These are phyloP conservation scores for Nicotiana rustica DNA, from an alignment of 305 asterid species.

Conservation along the genomic window DNA sequence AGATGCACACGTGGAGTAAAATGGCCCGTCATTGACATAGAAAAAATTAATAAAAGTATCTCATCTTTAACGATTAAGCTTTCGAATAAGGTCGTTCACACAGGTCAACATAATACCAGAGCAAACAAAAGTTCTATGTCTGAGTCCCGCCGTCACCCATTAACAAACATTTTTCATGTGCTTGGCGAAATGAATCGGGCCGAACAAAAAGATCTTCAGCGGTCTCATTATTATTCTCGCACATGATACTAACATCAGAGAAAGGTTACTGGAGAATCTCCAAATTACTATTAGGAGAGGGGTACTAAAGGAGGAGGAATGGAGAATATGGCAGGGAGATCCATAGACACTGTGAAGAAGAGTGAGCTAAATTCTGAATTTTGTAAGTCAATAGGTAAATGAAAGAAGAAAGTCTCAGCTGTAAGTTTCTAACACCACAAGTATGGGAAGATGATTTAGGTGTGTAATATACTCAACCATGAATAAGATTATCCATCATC, in stretches of 20 bases:
- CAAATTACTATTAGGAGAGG: neutral
- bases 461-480: slow-evolving; percentile 2
- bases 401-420: neutral
- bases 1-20: neutral
- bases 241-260: slow-evolving; percentile 22
- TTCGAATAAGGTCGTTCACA: slow-evolving; percentile 14
- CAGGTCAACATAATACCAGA: neutral
- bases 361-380: slow-evolving; percentile 21
- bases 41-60: neutral
- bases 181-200: neutral
- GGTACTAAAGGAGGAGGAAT: neutral
- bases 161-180: neutral
- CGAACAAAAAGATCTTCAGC: slow-evolving; percentile 7
- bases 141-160: slow-evolving; percentile 15
- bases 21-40: neutral
- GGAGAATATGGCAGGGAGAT: slow-evolving; percentile 2
- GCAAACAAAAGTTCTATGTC: neutral
- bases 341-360: slow-evolving; percentile 20
- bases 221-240: neutral
- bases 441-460: neutral
- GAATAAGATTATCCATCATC: slow-evolving; percentile 30
- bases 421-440: neutral
- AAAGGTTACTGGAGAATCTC: slow-evolving; percentile 16
- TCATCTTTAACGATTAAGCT: neutral
- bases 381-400: neutral